Percentiles rank a stretch among this genome's conserved stretches.
Conservation (phyloP, 371 early-diverging fungal genomes). For the Funneliformis caledonium region DNA sequence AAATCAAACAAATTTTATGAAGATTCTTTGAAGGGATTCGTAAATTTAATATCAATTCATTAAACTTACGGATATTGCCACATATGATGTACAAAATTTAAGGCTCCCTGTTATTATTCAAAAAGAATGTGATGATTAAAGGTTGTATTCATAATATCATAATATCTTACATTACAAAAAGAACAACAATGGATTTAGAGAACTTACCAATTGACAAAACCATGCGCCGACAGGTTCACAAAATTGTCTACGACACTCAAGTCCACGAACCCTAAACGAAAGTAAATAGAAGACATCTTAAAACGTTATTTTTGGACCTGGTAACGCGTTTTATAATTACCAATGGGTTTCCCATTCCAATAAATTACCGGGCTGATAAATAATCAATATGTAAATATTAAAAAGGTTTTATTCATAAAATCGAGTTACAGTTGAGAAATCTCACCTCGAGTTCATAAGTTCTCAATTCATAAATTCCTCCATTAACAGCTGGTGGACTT, state of each 20-base stretch:
- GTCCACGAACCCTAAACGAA: conserved; percentile 67
- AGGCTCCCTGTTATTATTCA: conserved; percentile 53
- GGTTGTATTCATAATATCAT: neutral
- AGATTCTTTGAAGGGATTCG: neutral
- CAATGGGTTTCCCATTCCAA: conserved; percentile 94
- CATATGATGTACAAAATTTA: conserved; percentile 93
- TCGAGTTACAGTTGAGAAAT: neutral
- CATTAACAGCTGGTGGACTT: conserved; percentile 69
- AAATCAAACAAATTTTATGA: conserved; percentile 5
- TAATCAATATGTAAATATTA: neutral
- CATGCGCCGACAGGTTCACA: conserved; percentile 94
- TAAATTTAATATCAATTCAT: conserved; percentile 20
- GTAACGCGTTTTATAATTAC: conserved; percentile 37
- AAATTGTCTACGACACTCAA: conserved; percentile 85
- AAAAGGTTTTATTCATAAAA: neutral
- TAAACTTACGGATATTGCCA: conserved; percentile 83
- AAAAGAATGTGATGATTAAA: too few relatives aligned
- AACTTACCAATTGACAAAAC: conserved; percentile 79
- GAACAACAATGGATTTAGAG: neutral
- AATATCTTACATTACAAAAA: neutral
- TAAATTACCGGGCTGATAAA: conserved; percentile 77
- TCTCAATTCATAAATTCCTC: conserved; percentile 90
- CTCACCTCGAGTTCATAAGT: conserved; percentile 79
- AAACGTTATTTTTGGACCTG: neutral
- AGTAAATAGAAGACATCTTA: neutral